Evolutionary conservation across 1,284 basidiomycete species (phyloP), one percentile per base, ranked within the genome.

Genomic region (Malassezia globosa): DNA sequence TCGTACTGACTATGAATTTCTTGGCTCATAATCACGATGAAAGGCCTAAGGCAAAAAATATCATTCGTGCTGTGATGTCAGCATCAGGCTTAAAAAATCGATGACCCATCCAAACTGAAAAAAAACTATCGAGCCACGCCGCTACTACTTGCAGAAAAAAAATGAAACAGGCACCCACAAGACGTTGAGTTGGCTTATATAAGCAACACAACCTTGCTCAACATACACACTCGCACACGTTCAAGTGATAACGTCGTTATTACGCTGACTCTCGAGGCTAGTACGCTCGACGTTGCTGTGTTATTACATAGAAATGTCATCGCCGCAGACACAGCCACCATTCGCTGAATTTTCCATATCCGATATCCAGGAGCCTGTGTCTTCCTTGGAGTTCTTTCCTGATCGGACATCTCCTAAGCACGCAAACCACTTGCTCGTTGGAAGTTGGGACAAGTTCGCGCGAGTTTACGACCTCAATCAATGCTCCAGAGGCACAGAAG

Each of bases 1-100:
- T 95, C 89, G 72, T 95, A 95, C 66, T 90, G 83, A 73, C 88
- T 85, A 75, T 95, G 89, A 59, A 94, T 94, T 56, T 76, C 76
- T 43, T 73, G 65, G 21, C 63, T 49, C 64, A 66, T 66, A 48
- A 13, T 56, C 49, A n/a, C 22, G 33, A 18, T 8, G n/a, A 31
- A 31, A 31, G n/a, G 29, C 29, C 10, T n/a, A n/a, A n/a, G n/a
- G n/a, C n/a, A n/a, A n/a, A n/a, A n/a, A n/a, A n/a, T n/a, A n/a
- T n/a, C n/a, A n/a, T n/a, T n/a, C n/a, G n/a, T n/a, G n/a, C n/a
- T n/a, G n/a, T n/a, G n/a, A n/a, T n/a, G n/a, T n/a, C n/a, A n/a
- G n/a, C n/a, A n/a, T n/a, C n/a, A n/a, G n/a, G n/a, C n/a, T n/a
- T n/a, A n/a, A n/a, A n/a, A n/a, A n/a, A n/a, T n/a, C n/a, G n/a